phyloP scores from a whole-genome alignment of 805 yeast species.

The Kodamaea restingae region DNA sequence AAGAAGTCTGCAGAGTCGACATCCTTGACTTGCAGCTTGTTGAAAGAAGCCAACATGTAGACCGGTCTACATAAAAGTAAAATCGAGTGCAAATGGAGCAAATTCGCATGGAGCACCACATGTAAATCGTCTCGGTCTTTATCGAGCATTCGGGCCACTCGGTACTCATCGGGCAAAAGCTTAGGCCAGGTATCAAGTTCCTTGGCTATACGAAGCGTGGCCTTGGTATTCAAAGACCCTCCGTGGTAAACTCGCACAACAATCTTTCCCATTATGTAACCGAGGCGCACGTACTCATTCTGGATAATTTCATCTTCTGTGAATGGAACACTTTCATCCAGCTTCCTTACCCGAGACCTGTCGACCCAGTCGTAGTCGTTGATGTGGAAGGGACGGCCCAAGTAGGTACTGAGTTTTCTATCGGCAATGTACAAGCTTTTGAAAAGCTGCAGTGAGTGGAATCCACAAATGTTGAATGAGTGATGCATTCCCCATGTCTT shows the following conservation, averaged over 20 bases:
- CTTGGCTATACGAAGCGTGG: conserved; percentile 1
- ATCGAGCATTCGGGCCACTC: neutral
- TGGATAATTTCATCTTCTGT: conserved; percentile 3
- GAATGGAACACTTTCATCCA: neutral
- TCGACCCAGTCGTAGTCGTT: conserved; percentile 12
- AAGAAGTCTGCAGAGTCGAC: conserved; percentile 6
- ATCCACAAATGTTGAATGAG: neutral
- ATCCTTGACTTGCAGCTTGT: conserved; percentile 5
- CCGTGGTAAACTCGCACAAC: conserved; percentile 5
- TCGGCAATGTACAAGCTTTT: conserved; percentile 7
- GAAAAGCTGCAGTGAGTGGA: conserved; percentile 3
- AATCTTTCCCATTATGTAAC: conserved; percentile 6
- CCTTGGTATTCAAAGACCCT: neutral
- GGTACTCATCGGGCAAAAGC: conserved; percentile 1
- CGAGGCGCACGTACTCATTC: conserved; percentile 4
- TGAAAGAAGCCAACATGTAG: conserved; percentile 3
- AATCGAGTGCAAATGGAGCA: conserved; percentile 9
- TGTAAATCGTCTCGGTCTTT: neutral
- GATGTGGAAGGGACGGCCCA: conserved; percentile 10
- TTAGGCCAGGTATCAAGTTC: conserved; percentile 7
- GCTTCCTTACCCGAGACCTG: neutral
- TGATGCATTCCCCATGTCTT: conserved; percentile 8
- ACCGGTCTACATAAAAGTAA: conserved; percentile 7
- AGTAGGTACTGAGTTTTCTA: neutral
- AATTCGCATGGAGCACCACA: conserved; percentile 2